A percentile compares a stretch with the other conserved stretches of the same genome.
phyloP scores from a whole-genome alignment of 176 grass and related monocot species.

The Hordeum marinum region DNA sequence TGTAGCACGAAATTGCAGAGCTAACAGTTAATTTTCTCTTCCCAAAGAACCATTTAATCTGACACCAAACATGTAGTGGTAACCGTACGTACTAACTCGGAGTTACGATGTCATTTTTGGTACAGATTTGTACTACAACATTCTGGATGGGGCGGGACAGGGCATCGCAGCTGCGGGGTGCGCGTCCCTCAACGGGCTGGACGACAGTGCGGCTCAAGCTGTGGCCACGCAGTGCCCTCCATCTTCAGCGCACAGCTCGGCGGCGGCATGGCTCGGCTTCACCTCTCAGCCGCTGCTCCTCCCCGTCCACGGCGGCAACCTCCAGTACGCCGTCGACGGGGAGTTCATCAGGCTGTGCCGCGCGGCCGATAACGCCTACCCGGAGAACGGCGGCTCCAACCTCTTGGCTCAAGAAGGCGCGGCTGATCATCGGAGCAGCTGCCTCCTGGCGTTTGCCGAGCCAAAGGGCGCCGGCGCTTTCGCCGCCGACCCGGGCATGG shows the following conservation, averaged over 20 bases:
- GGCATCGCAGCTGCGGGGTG: conserved; percentile 19
- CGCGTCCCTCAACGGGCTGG: neutral
- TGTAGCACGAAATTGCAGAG: no score
- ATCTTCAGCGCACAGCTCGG: conserved; percentile 12
- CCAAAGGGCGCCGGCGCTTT: conserved; percentile 27
- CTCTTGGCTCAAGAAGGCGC: conserved; percentile 6
- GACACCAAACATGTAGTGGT: neutral
- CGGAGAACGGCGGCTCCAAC: neutral
- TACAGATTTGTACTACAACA: conserved; percentile 60
- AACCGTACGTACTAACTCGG: neutral
- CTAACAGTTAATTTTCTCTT: neutral
- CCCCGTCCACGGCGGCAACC: neutral
- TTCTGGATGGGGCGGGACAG: conserved; percentile 46
- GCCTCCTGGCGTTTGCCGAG: conserved; percentile 37
- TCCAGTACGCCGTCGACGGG: conserved; percentile 38
- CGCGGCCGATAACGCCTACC: neutral
- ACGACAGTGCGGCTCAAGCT: conserved; percentile 15
- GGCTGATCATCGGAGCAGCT: neutral
- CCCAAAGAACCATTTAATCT: neutral
- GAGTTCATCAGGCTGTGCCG: conserved; percentile 38
- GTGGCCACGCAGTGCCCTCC: neutral
- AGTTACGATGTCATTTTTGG: conserved; percentile 1
- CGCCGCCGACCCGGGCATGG: conserved; percentile 21
- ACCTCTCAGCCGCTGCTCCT: conserved; percentile 26
- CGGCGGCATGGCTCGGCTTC: conserved; percentile 21